Base-by-base conservation (phyloP, 192 early-diverging fungal species). In the Coemansia sp. region DNA sequence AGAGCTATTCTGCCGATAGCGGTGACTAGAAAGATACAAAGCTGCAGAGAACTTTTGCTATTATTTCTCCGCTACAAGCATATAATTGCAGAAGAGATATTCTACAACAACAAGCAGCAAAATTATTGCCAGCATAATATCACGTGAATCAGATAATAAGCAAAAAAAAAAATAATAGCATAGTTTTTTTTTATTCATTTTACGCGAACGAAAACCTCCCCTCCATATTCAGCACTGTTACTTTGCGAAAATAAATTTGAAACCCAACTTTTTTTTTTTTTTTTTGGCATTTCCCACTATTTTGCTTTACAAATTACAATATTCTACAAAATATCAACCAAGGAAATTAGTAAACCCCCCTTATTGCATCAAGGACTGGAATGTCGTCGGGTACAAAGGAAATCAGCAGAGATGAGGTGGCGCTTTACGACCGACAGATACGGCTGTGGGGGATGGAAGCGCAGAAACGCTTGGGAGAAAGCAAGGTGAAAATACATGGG, bases 381-480 rank as follows among this genome's bases (percentile, higher is more conserved):
- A 23, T 42, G 39, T 42, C 39, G 3, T 42, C 39, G 14, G 14
- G 5, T 16, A 42, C 39, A 6, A 42, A 42, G 8, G 59, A 32
- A 30, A 75, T 82, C 24, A 82, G 69, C 68, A 71, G 69, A 79
- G 96, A 96, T 36, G 96, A 97, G 66, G 93, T 90, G 8, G 89
- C 89, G 34, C 84, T 98, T 13, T 98, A 98, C 55, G 96, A 98
- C 84, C 83, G 96, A 24, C 96, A 98, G 83, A 98, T 98, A 68
- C 85, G 96, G 54, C 81, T 98, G 20, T 98, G 96, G 96, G 96
- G 96, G 10, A 60, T 97, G 51, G 93, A 96, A 60, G 91, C 95
- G 25, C 96, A 98, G 66, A 84, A 84, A 58, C 73, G 94, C 60
- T 93, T 98, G 74, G 82, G 90, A 48, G 87, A 85, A 27, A 75